Evolutionary conservation across 2,329 filamentous ascomycete species (phyloP).

Genomic region (Fusarium avenaceum): DNA sequence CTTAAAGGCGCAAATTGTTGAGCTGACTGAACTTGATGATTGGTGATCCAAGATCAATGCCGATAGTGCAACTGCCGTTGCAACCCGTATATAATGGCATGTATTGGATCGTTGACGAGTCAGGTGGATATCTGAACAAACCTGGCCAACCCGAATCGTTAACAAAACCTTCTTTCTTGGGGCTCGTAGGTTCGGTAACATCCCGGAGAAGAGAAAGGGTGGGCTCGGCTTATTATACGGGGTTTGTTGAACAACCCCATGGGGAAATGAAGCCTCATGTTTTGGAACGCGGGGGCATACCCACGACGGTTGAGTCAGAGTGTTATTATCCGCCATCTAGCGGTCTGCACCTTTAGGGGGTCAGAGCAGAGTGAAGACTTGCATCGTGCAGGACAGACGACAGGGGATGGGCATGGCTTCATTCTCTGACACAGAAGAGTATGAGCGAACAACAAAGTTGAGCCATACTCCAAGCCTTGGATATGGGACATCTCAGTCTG

Average conservation of each 20-base stretch:
- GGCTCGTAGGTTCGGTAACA: constrained; percentile 17
- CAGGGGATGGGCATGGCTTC: constrained; percentile 27
- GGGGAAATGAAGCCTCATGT: constrained; percentile 40
- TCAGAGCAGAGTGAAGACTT: constrained; percentile 14
- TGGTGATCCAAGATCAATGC: constrained; percentile 1
- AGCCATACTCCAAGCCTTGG: not conserved
- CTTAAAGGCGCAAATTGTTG: constrained; percentile 7
- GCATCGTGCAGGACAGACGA: constrained; percentile 2
- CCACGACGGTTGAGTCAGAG: constrained; percentile 19
- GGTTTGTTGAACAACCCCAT: constrained; percentile 30
- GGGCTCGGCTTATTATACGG: constrained; percentile 40
- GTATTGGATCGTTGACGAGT: constrained; percentile 13
- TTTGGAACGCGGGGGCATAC: constrained; percentile 32
- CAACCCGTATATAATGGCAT: not conserved
- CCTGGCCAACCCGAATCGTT: constrained; percentile 13
- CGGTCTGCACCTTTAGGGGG: constrained; percentile 33
- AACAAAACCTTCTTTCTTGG: constrained; percentile 12
- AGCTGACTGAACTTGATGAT: constrained; percentile 6
- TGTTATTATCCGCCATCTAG: constrained; percentile 20
- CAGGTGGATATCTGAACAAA: constrained; percentile 11
- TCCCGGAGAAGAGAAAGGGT: constrained; percentile 29
- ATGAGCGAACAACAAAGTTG: constrained; percentile 9
- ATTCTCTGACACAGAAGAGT: constrained; percentile 30
- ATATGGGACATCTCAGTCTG: not conserved
- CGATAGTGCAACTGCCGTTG: constrained; percentile 1